Percentiles rank a stretch among this genome's conserved stretches.
Conservation (phyloP, 257 asterid genomes). For the Solanum clarkiae region DNA sequence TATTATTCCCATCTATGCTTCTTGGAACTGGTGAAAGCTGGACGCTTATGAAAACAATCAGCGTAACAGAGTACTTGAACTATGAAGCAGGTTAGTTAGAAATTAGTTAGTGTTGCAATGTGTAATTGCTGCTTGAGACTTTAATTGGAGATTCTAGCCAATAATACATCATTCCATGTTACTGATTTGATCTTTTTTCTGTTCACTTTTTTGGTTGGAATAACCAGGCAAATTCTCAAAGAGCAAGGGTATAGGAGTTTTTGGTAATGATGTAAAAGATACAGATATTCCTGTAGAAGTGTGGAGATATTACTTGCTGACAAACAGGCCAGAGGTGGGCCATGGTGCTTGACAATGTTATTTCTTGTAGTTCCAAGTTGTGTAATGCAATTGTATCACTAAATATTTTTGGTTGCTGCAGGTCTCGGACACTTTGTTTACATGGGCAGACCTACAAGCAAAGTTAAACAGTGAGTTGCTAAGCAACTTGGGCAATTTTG, state of each 20-base stretch:
- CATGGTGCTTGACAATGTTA: conserved; percentile 4
- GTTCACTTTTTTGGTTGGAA: background rate
- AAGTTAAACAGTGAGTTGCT: conserved; percentile 77
- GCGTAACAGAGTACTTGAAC: conserved; percentile 92
- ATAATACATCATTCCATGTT: background rate
- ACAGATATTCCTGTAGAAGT: conserved; percentile 91
- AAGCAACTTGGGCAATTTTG: conserved; percentile 79
- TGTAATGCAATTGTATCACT: background rate
- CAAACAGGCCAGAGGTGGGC: conserved; percentile 92
- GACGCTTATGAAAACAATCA: conserved; percentile 96
- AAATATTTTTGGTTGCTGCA: conserved; percentile 2
- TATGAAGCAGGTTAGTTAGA: conserved; percentile 79
- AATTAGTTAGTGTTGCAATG: background rate
- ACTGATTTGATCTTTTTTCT: background rate
- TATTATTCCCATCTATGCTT: conserved; percentile 90
- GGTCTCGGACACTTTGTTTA: conserved; percentile 92
- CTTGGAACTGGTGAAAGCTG: conserved; percentile 92
- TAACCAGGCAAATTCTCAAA: conserved; percentile 82
- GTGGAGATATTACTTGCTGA: conserved; percentile 92
- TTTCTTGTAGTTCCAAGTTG: background rate
- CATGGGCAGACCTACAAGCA: conserved; percentile 95
- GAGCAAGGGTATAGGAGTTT: conserved; percentile 89
- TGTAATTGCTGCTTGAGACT: background rate
- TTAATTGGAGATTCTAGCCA: background rate
- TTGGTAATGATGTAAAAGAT: conserved; percentile 90